Conservation (phyloP, 495 filamentous ascomycete genomes). For the Penicilliopsis zonata region DNA sequence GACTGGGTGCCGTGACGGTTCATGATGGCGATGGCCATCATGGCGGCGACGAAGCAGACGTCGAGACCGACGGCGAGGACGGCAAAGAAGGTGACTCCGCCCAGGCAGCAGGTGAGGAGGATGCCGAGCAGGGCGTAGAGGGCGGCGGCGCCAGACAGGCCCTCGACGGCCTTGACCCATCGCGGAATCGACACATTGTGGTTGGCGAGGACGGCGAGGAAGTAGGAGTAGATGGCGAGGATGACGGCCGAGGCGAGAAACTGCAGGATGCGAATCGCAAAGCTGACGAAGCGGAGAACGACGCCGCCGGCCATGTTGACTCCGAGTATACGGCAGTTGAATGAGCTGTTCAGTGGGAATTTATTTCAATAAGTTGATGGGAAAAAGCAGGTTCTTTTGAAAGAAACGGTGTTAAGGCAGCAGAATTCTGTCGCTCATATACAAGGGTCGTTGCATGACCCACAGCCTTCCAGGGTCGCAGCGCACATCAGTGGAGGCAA, state of each 20-base stretch:
- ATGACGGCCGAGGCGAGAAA: slow-evolving; percentile 60
- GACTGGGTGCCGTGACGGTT: slow-evolving; percentile 50
- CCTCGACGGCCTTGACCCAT: slow-evolving; percentile 66
- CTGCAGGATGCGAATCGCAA: slow-evolving; percentile 55
- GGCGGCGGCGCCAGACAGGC: slow-evolving; percentile 61
- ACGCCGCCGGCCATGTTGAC: slow-evolving; percentile 44
- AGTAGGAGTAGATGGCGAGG: slow-evolving; percentile 67
- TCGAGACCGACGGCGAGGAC: slow-evolving; percentile 65
- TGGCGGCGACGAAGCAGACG: slow-evolving; percentile 63
- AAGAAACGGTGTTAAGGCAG: too few species aligned
- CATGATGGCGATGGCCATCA: slow-evolving; percentile 67
- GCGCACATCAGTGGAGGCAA: too few species aligned
- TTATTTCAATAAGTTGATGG: too few species aligned
- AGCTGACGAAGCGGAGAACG: slow-evolving; percentile 48
- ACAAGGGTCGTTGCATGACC: too few species aligned
- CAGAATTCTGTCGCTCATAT: too few species aligned
- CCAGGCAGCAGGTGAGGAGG: slow-evolving; percentile 65
- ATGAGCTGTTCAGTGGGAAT: too few species aligned
- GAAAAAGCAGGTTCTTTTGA: too few species aligned
- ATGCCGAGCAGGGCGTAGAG: slow-evolving; percentile 61
- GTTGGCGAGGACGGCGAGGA: slow-evolving; percentile 37
- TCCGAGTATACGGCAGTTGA: too few species aligned
- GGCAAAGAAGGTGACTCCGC: slow-evolving; percentile 64
- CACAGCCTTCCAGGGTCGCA: too few species aligned
- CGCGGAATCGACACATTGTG: slow-evolving; percentile 45